phyloP scores from a whole-genome alignment of 2,329 filamentous ascomycete species.

The Alternaria alternata region DNA sequence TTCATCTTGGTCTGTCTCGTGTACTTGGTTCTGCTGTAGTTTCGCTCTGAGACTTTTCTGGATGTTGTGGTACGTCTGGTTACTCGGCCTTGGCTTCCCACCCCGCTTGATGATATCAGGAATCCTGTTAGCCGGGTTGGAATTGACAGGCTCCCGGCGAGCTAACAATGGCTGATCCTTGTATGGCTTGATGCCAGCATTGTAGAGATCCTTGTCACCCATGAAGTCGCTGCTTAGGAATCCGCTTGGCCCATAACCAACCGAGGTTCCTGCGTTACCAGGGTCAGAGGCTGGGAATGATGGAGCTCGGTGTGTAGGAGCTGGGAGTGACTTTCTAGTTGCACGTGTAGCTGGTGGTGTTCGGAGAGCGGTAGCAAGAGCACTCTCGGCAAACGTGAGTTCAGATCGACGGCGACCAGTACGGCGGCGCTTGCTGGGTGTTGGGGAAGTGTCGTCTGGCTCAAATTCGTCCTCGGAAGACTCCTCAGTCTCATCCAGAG shows the following conservation, averaged over 20 bases:
- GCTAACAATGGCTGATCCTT: constrained; percentile 23
- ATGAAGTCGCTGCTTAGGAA: background rate
- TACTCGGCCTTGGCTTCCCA: constrained; percentile 7
- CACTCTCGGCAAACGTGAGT: constrained; percentile 16
- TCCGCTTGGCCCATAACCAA: background rate
- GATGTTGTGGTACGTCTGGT: constrained; percentile 8
- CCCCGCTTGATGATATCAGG: constrained; percentile 15
- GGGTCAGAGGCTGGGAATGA: background rate
- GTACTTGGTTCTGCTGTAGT: background rate
- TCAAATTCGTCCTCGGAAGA: constrained; percentile 21
- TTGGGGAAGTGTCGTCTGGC: constrained; percentile 14
- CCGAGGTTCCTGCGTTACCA: background rate
- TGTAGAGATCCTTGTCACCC: background rate
- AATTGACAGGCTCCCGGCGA: constrained; percentile 17
- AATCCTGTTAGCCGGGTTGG: constrained; percentile 17
- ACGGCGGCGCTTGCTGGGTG: constrained; percentile 18
- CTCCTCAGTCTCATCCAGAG: constrained; percentile 3
- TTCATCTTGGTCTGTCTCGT: background rate
- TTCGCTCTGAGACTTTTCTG: constrained; percentile 2
- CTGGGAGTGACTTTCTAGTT: background rate
- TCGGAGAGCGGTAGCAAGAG: constrained; percentile 7
- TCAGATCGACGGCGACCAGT: constrained; percentile 12
- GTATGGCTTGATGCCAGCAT: constrained; percentile 8
- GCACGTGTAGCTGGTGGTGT: constrained; percentile 9
- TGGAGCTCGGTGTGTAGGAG: background rate